Base-by-base conservation (phyloP, 1,139 yeast species). In the Blastobotrys capitulatus region DNA sequence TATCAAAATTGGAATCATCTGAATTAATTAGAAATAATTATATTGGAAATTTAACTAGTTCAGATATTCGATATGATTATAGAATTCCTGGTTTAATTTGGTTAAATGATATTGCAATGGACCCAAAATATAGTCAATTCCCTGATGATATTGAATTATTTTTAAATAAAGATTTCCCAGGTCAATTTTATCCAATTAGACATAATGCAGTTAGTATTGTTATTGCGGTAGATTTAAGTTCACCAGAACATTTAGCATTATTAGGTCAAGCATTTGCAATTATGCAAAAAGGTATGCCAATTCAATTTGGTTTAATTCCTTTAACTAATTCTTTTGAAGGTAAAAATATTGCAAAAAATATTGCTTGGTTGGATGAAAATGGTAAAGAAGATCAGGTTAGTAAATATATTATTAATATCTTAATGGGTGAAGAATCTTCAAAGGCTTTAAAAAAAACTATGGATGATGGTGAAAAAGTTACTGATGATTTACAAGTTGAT, bases 301-400 rank as follows among this genome's bases (percentile, higher is more conserved):
- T 89, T 57, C 86, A 90, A 62, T 62, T 92, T 50, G 98, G 97
- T 2, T 55, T 92, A 1, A 68, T 92, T 25, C 95, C 97, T 0
- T 55, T 86, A 2, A 68, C 66, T 7, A 52, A 57, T 22, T 55
- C 61, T 15, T 51, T 50, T 15, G 56, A 58, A n/a, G 55, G 60
- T 27, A 57, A 58, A 38, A 54, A 52, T 8, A 54, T 64, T 6
- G 66, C 75, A 1, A 57, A 57, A 38, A 69, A 70, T 22, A 63
- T 78, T 16, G 68, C 73, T 46, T 68, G 72, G 47, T 58, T 76
- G 13, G 54, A 59, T 4, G 61, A 64, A 44, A 58, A 60, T 22
- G 20, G 37, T 15, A 19, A 34, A 9, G 26, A 42, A 16, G 25
- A 5, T 22, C 25, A 22, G n/a, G 10, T 44, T 10, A 22, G 41